phyloP scores from a whole-genome alignment of 495 filamentous ascomycete species.

The Aspergillus coremiiformis region DNA sequence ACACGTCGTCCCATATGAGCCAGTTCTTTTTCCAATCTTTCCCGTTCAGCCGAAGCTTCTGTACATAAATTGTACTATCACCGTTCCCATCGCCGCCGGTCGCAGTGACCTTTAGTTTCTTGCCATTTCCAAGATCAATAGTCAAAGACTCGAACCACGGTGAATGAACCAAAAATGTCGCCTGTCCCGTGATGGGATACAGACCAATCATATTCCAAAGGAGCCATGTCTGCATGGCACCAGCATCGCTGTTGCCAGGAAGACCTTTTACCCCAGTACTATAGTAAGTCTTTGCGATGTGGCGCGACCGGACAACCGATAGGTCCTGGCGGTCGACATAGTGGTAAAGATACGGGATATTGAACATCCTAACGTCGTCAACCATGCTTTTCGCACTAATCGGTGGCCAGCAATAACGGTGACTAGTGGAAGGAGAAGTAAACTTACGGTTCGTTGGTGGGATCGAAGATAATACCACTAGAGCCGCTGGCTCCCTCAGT shows the following conservation, averaged over 20 bases:
- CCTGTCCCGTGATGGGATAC: slow-evolving; percentile 49
- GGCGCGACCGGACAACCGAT: slow-evolving; percentile 28
- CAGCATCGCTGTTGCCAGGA: slow-evolving; percentile 53
- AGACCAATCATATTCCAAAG: slow-evolving; percentile 56
- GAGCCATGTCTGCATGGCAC: slow-evolving; percentile 54
- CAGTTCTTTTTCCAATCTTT: slow-evolving; percentile 44
- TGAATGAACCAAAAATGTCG: slow-evolving; percentile 48
- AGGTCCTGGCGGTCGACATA: slow-evolving; percentile 56
- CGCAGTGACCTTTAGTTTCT: slow-evolving; percentile 38
- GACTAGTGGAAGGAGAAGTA: background rate
- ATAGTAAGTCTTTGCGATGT: slow-evolving; percentile 36
- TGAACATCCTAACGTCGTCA: slow-evolving; percentile 46
- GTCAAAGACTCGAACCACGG: slow-evolving; percentile 49
- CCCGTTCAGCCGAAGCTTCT: slow-evolving; percentile 44
- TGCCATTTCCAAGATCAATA: slow-evolving; percentile 41
- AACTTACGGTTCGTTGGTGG: slow-evolving; percentile 57
- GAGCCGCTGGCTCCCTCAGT: slow-evolving; percentile 41
- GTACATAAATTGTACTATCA: slow-evolving; percentile 37
- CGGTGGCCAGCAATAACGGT: background rate
- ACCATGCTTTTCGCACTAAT: background rate
- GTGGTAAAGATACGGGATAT: slow-evolving; percentile 64
- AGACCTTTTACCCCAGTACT: slow-evolving; percentile 33
- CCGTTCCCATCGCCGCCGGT: slow-evolving; percentile 37
- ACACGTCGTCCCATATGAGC: slow-evolving; percentile 49
- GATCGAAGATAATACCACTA: slow-evolving; percentile 54